phyloP scores from a whole-genome alignment of 306 rosid species.

The Prunus mume region DNA sequence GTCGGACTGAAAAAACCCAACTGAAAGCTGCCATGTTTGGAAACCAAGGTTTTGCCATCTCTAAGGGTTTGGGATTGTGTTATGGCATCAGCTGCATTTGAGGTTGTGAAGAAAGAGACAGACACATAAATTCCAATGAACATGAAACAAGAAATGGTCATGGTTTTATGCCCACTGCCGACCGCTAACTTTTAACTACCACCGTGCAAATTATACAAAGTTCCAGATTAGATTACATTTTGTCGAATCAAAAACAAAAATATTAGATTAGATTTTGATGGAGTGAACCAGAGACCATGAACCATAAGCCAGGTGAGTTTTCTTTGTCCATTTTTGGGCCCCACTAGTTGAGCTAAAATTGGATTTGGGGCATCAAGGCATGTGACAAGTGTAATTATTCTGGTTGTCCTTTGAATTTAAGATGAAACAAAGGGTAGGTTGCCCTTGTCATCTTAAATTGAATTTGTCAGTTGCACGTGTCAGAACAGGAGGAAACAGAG shows the following conservation, averaged over 20 bases:
- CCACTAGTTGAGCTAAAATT: background rate
- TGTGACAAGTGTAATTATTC: background rate
- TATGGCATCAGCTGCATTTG: constrained; percentile 20
- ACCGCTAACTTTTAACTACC: background rate
- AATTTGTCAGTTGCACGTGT: too few species aligned
- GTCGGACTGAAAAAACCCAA: constrained; percentile 46
- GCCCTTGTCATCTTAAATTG: too few species aligned
- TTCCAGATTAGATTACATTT: background rate
- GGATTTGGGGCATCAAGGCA: background rate
- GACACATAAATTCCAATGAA: background rate
- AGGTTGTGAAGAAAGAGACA: constrained; percentile 1
- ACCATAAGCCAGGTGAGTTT: background rate
- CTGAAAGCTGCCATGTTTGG: constrained; percentile 30
- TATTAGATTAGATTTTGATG: background rate
- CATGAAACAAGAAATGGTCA: constrained; percentile 5
- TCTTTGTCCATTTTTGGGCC: background rate
- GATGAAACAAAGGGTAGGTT: too few species aligned
- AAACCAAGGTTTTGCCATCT: constrained; percentile 23
- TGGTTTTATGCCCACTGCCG: background rate
- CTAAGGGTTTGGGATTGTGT: constrained; percentile 15
- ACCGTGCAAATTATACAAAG: background rate
- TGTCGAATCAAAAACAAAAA: background rate
- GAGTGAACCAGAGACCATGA: background rate
- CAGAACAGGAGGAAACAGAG: too few species aligned
- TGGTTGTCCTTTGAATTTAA: background rate